phyloP scores from a whole-genome alignment of 208 protist genomes.

The Kentomonas sorsogonicus region DNA sequence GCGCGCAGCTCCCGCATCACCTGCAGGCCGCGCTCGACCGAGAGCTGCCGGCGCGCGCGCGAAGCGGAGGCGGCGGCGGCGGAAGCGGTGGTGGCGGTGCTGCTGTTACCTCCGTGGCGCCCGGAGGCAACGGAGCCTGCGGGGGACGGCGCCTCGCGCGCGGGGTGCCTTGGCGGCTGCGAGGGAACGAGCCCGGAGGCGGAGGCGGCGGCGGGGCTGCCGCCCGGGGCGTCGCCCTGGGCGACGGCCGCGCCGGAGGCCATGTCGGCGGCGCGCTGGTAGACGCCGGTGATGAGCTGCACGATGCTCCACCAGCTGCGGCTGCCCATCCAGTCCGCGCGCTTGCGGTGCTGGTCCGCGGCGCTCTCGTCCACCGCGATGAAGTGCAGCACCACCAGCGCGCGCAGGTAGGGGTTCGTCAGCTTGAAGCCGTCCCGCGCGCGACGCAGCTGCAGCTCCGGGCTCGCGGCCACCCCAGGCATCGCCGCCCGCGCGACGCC shows the following conservation, averaged over 20 bases:
- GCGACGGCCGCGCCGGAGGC: constrained; percentile 17
- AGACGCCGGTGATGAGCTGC: constrained; percentile 28
- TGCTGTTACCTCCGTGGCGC: no score
- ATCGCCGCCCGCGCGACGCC: no score
- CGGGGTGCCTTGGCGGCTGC: no score
- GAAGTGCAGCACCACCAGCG: constrained; percentile 60
- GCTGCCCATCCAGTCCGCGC: constrained; percentile 50
- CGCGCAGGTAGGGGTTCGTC: constrained; percentile 52
- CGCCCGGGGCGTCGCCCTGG: neutral
- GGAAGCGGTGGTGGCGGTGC: neutral
- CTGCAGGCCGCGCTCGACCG: constrained; percentile 35
- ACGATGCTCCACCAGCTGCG: constrained; percentile 42
- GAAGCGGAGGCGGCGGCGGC: constrained; percentile 16
- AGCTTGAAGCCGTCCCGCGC: constrained; percentile 42
- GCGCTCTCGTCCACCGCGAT: constrained; percentile 40
- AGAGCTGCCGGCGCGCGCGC: neutral
- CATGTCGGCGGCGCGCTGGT: neutral
- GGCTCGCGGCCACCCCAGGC: no score
- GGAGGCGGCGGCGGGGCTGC: no score
- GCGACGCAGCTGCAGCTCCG: no score
- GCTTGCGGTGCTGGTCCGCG: constrained; percentile 29
- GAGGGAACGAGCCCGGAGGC: no score
- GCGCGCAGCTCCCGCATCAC: constrained; percentile 35
- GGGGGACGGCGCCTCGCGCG: no score
- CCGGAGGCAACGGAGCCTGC: no score